Base-by-base conservation (phyloP, 345 rosid genomes). In the Acer yangbiense region DNA sequence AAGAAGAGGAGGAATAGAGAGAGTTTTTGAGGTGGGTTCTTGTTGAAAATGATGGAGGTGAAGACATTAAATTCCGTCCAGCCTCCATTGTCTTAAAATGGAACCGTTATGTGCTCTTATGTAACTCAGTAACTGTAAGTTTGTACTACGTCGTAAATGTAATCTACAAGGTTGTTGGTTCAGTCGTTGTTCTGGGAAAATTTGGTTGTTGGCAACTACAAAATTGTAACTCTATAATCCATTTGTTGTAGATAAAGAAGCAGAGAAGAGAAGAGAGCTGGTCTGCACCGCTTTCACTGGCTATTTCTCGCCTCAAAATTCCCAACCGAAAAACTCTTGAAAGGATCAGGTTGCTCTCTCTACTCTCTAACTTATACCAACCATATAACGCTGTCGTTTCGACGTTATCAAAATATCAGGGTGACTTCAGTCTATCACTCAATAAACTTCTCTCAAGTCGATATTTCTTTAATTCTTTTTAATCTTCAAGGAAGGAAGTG, bases 31-130 rank as follows among this genome's bases (percentile, higher is more conserved):
- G 69, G 67, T 80, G 90, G 73, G 85, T 85, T 87, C 85, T 86
- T 6, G 89, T 16, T 27, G 85, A 85, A 85, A 88, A 87, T 48
- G 93, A 78, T 39, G 94, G 89, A 81, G 97, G 78, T 43, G 97
- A 84, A 82, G 90, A 84, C 72, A 94, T 84, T 72, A 94, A 82
- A 77, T 80, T 87, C 82, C 88, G 84, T 55, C 88, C 87, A 75
- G 91, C 89, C 79, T 89, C 98, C 98, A 94, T 94, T 23, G 43
- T 23, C 9, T 13, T 1, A 57, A 60, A 64, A 6, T 43, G 35
- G 25, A 21, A 17, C 46, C 27, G 68, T 3, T 44, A 16, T 6
- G 11, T 43, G 68, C 18, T 29, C 62, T 58, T 46, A n/a, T 58
- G 20, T 7, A 29, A 29, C 32, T 29, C 32, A 29, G 9, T 60